Base-by-base conservation (phyloP, 805 yeast species). In the Kodamaea leandrae region DNA sequence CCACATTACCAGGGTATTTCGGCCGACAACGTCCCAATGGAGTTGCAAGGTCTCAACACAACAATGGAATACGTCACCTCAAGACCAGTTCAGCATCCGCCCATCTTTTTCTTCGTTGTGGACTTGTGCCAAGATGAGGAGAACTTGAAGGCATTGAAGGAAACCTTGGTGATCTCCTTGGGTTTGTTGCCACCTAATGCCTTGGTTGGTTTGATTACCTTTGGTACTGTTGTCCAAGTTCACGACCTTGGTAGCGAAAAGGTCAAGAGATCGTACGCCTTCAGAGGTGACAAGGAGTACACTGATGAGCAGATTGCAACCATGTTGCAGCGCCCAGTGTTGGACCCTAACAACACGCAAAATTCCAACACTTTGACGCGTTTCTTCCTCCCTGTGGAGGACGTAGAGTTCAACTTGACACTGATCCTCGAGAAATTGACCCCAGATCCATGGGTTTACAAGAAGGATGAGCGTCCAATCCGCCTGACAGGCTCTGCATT, bases 401-500 rank as follows among this genome's bases (percentile, higher is more conserved):
- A 78, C 39, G 84, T 91, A 41, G 97, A 91, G 68, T 83, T 83
- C 62, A 89, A 83, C 64, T 74, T 91, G 53, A 84, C 87, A 20
- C 80, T 78, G 47, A 75, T 86, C 41, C 74, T 93, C 52, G 96
- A 89, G 65, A 79, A 80, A 46, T 74, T 93, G 58, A 71, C 80
- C 45, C 75, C 73, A 20, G 96, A 87, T 57, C 86, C 90, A 44
- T 93, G 99, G 99, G 79, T 91, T 24, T 85, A 86, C 26, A 83
- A 85, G 35, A 78, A 84, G 37, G 87, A 86, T 39, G 81, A 81
- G 57, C 80, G 99, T 61, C 86, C 98, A 6, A 67, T 86, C 41
- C 78, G 99, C 68, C 85, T 91, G 45, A 87, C 96, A 3, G 99
- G 99, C 45, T 82, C 95, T 20, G 98, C 99, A 4, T 64, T 90